Evolutionary conservation across 345 rosid species (phyloP).

Genomic region (Pistacia integerrima): DNA sequence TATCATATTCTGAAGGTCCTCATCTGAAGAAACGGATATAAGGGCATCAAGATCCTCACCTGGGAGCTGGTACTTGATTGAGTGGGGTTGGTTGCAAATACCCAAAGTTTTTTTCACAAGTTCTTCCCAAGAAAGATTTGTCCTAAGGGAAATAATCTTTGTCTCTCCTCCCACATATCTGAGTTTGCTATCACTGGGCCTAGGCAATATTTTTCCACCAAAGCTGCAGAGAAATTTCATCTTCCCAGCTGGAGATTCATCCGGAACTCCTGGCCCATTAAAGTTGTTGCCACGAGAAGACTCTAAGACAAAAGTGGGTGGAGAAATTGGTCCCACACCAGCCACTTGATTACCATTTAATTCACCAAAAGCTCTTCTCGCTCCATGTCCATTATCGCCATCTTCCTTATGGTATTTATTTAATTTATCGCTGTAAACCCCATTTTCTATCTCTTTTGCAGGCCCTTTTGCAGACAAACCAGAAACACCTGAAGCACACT

Average conservation of each 20-base stretch:
- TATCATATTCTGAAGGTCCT: slow-evolving; percentile 71
- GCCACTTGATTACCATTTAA: slow-evolving; percentile 35
- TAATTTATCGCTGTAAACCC: slow-evolving; percentile 38
- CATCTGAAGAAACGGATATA: slow-evolving; percentile 65
- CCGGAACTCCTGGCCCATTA: slow-evolving; percentile 27
- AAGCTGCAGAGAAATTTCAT: slow-evolving; percentile 67
- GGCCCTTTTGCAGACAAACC: slow-evolving; percentile 45
- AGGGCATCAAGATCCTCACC: slow-evolving; percentile 71
- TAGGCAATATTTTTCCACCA: slow-evolving; percentile 67
- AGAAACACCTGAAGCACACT: slow-evolving; percentile 47
- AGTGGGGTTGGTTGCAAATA: slow-evolving; percentile 54
- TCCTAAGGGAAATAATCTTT: slow-evolving; percentile 52
- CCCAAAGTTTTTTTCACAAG: slow-evolving; percentile 53
- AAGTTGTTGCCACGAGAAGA: slow-evolving; percentile 35
- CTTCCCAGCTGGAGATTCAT: slow-evolving; percentile 40
- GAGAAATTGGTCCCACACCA: slow-evolving; percentile 33
- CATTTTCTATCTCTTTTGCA: slow-evolving; percentile 38
- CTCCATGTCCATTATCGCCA: slow-evolving; percentile 28
- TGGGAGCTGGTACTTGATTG: slow-evolving; percentile 72
- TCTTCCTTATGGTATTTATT: slow-evolving; percentile 36
- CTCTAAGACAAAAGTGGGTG: slow-evolving; percentile 26
- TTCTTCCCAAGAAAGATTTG: slow-evolving; percentile 56
- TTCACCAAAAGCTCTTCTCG: slow-evolving; percentile 49
- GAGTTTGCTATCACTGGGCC: slow-evolving; percentile 67
- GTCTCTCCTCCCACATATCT: slow-evolving; percentile 78